These are phyloP conservation scores for Elongisporangium undulatum DNA, from an alignment of 352 stramenopile genomes.

Conservation along the genomic window DNA sequence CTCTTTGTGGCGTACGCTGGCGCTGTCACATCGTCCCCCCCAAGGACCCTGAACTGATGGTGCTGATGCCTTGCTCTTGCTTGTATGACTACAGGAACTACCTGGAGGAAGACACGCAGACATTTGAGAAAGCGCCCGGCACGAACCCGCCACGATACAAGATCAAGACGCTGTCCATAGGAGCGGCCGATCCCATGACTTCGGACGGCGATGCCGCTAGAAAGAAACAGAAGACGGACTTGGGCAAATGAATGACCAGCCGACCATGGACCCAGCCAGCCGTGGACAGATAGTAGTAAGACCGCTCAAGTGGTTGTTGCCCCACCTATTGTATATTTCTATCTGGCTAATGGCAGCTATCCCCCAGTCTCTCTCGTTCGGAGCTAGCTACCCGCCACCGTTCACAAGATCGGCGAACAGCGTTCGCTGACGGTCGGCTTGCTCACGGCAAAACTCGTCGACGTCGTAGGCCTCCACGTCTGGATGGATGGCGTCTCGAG, in stretches of 20 bases:
- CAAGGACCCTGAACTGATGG: neutral
- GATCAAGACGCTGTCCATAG: constrained; percentile 19
- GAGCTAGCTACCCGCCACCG: neutral
- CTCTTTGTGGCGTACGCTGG: constrained; percentile 59
- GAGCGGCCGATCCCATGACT: constrained; percentile 13
- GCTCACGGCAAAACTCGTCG: constrained; percentile 36
- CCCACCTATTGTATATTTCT: neutral
- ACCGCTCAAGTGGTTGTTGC: neutral
- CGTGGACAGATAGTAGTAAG: neutral
- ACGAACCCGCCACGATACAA: constrained; percentile 21
- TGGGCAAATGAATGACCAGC: neutral
- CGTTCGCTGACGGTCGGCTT: constrained; percentile 26
- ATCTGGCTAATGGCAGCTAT: neutral
- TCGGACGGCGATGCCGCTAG: constrained; percentile 11
- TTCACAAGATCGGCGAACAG: constrained; percentile 18
- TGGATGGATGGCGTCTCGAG: constrained; percentile 17
- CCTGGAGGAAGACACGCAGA: constrained; percentile 28
- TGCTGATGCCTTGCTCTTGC: too few species aligned
- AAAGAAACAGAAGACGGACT: constrained; percentile 34
- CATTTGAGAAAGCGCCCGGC: constrained; percentile 23
- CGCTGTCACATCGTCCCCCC: neutral
- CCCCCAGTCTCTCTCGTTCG: neutral
- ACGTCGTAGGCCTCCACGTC: constrained; percentile 44
- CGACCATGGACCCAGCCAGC: neutral
- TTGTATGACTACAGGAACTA: too few species aligned